These are phyloP conservation scores for Jimgerdemannia lactiflua DNA, from an alignment of 192 early-diverging fungal species.

Conservation along the genomic window DNA sequence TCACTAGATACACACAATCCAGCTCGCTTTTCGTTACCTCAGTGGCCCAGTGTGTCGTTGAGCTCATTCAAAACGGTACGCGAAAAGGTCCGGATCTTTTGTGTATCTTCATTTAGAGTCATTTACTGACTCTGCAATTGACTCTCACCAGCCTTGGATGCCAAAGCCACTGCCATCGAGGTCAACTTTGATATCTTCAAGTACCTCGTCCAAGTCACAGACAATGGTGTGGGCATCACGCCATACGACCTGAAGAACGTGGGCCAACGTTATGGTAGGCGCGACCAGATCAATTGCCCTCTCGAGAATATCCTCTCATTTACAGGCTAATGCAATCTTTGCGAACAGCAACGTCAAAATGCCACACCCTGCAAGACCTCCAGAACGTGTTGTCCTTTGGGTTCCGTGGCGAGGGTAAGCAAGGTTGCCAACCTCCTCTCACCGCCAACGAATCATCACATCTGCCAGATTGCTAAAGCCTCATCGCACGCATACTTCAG, in stretches of 20 bases:
- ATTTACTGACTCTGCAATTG: not conserved
- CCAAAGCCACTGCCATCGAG: constrained; percentile 46
- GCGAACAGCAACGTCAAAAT: constrained; percentile 56
- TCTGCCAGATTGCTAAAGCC: no score
- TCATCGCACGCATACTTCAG: constrained; percentile 30
- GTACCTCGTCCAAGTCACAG: constrained; percentile 50
- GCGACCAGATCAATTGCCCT: not conserved
- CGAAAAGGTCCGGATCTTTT: not conserved
- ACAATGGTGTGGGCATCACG: constrained; percentile 62
- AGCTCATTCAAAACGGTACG: constrained; percentile 60
- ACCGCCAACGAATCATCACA: no score
- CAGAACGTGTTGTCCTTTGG: constrained; percentile 48
- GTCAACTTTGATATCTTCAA: constrained; percentile 37
- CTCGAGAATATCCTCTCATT: no score
- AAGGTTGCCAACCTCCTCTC: no score
- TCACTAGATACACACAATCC: not conserved
- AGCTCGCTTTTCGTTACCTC: constrained; percentile 9
- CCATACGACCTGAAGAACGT: constrained; percentile 41
- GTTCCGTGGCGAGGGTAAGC: constrained; percentile 69
- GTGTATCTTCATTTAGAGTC: not conserved
- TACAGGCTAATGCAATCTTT: not conserved
- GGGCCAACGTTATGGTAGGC: constrained; percentile 40
- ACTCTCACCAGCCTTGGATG: constrained; percentile 46
- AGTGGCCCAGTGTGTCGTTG: constrained; percentile 49
- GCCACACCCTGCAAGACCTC: constrained; percentile 37